Evolutionary conservation across 345 rosid species (phyloP), one percentile per base, ranked within the genome.

Genomic region (Gynandropsis gynandra): DNA sequence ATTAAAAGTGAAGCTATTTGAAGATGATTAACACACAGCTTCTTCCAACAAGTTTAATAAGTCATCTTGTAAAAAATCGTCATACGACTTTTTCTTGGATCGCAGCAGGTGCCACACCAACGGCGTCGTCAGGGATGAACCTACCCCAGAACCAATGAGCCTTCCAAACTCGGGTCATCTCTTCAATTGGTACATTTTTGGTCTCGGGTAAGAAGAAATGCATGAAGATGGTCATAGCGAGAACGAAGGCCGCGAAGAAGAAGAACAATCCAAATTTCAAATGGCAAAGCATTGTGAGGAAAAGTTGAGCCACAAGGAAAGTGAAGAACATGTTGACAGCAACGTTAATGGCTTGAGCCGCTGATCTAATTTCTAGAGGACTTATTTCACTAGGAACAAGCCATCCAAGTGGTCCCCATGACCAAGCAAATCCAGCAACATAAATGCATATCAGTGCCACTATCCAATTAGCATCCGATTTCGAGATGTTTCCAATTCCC

Each of bases 401-500:
- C 85, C 85, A 78, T 3, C 85, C 81, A 7, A 81, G 58, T 1
- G 89, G 89, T 7, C 89, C 88, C 89, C 89, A 81, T 8, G 89
- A 81, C 80, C 82, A 78, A 0, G 89, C 85, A 50, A 67, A 78
- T 3, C 70, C 88, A 0, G 76, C 70, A 15, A 76, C 74, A 31
- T 69, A 81, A 4, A 63, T 42, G 50, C 88, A 81, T 34, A 78
- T 75, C 16, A 54, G 34, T 1, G 37, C 48, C 39, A 78, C 82
- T 15, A 81, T 47, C 10, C 36, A 10, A 10, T 15, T 13, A 3
- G 79, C 76, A 35, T 68, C 78, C 50, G 56, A 1, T 15, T 42
- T 55, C 5, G 70, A 54, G 18, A 83, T 33, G 50, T 15, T 57
- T 1, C 51, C 64, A 68, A 74, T 19, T 8, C 85, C 88, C n/a